Evolutionary conservation across 2,329 filamentous ascomycete species (phyloP).

Genomic region (Sarocladiaceae sp.): DNA sequence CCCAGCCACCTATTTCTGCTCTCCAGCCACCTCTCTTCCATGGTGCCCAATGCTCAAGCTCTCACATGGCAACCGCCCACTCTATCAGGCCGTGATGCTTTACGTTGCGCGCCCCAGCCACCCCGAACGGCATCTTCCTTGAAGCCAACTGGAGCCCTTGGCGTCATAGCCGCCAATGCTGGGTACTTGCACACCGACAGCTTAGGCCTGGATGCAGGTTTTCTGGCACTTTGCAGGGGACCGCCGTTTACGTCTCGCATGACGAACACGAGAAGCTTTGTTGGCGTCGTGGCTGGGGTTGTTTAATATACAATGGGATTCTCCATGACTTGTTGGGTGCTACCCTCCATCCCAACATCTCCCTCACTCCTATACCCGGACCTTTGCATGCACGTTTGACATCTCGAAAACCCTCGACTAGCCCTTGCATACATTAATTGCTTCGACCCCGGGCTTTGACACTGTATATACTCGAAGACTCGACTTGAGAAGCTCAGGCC

Average conservation of each 20-base stretch:
- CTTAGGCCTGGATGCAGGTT: not conserved
- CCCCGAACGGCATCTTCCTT: not conserved
- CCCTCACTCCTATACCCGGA: not conserved
- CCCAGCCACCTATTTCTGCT: not conserved
- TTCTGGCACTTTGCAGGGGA: too few species aligned
- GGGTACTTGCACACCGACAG: not conserved
- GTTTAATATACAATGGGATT: constrained; percentile 1
- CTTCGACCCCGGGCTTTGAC: not conserved
- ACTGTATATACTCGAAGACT: not conserved
- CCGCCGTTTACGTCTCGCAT: not conserved
- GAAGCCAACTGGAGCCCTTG: not conserved
- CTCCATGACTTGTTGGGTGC: not conserved
- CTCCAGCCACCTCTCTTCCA: constrained; percentile 2
- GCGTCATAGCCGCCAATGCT: constrained; percentile 5
- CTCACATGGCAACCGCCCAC: not conserved
- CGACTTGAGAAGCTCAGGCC: not conserved
- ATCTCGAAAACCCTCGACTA: not conserved
- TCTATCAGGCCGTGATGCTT: constrained; percentile 8
- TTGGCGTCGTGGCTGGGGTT: not conserved
- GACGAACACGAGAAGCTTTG: not conserved
- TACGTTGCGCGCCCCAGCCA: not conserved
- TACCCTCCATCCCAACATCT: not conserved
- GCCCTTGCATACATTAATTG: not conserved
- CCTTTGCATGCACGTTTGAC: not conserved
- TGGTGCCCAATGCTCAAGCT: not conserved